Evolutionary conservation across 2,329 filamentous ascomycete species (phyloP).

Genomic region (Pestalotiopsis sp.): DNA sequence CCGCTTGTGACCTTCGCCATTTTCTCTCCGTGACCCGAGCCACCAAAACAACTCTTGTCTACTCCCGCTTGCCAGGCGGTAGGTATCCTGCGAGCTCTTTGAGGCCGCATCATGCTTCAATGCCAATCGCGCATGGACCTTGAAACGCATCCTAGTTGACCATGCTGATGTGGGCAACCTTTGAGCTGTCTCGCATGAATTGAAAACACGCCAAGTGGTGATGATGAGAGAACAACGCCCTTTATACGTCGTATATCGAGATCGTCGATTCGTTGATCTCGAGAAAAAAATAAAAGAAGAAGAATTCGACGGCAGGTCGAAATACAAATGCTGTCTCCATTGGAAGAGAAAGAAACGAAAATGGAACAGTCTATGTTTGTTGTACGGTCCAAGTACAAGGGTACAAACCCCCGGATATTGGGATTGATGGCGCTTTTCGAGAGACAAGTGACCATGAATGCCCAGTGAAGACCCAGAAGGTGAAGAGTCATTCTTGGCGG

Average conservation of each 20-base stretch:
- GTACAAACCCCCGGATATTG: slow-evolving; percentile 21
- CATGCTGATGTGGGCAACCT: background rate
- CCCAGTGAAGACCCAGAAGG: slow-evolving; percentile 14
- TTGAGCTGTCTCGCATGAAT: background rate
- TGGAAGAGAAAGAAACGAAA: slow-evolving; percentile 13
- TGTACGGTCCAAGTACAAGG: slow-evolving; percentile 27
- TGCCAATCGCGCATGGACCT: background rate
- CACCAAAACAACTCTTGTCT: background rate
- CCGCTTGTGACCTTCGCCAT: background rate
- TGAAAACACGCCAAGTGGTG: background rate
- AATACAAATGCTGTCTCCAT: slow-evolving; percentile 9
- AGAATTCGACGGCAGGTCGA: slow-evolving; percentile 12
- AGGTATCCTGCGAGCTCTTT: background rate
- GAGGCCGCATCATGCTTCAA: background rate
- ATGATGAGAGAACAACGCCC: background rate
- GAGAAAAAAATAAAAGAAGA: background rate
- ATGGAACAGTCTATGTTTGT: slow-evolving; percentile 27
- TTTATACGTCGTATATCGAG: slow-evolving; percentile 10
- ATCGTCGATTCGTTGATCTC: slow-evolving; percentile 5
- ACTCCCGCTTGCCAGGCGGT: background rate
- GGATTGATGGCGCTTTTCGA: slow-evolving; percentile 9
- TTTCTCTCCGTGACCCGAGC: background rate
- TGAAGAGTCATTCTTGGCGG: slow-evolving; percentile 23
- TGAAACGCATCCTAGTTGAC: background rate
- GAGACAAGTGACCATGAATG: slow-evolving; percentile 17